Base-by-base conservation (phyloP, 2,329 filamentous ascomycete species). In the Rhinocladiella similis region DNA sequence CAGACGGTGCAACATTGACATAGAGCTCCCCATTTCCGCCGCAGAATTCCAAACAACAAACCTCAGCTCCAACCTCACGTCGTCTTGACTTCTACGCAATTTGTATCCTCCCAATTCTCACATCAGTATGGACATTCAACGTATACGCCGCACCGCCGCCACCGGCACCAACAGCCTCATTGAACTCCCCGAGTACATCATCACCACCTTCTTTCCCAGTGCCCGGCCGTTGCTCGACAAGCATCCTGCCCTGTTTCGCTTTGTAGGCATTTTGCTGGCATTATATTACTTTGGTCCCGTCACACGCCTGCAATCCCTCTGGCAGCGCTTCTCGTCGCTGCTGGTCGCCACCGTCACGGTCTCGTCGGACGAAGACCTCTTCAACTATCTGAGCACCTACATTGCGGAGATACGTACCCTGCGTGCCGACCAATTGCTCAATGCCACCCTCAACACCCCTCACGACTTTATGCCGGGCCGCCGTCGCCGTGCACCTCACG, bases 321-420 rank as follows among this genome's bases (percentile, higher is more conserved):
- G 63, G 63, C 46, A 45, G 29, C 61, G 54, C 5, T 60, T 63
- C 46, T 61, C 62, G 3, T 61, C 59, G 5, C 27, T 66, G 16
- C 38, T 66, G 9, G 60, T 66, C 18, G 47, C 62, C 36, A 60
- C 63, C 33, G 42, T 66, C 47, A 57, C 52, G 16, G 52, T 66
- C 20, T 52, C 60, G 5, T 63, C 57, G 3, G 63, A 66, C n/a
- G 63, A 66, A 56, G 63, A 66, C 45, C 62, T 66, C 19, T 66
- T 66, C 48, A 47, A 55, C 46, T 66, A 66, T 29, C 19, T 66
- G 18, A 59, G 55, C 12, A 50, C 58, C 5, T 63, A 57, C 48
- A 55, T 66, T 22, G 49, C 56, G 1, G 63, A 64, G 25, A 53
- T 46, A 29, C 57, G 46, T 18, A 63, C 63, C 9, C 36, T 66